phyloP scores from a whole-genome alignment of 2,329 filamentous ascomycete species.

The Anisogramma anomala region DNA sequence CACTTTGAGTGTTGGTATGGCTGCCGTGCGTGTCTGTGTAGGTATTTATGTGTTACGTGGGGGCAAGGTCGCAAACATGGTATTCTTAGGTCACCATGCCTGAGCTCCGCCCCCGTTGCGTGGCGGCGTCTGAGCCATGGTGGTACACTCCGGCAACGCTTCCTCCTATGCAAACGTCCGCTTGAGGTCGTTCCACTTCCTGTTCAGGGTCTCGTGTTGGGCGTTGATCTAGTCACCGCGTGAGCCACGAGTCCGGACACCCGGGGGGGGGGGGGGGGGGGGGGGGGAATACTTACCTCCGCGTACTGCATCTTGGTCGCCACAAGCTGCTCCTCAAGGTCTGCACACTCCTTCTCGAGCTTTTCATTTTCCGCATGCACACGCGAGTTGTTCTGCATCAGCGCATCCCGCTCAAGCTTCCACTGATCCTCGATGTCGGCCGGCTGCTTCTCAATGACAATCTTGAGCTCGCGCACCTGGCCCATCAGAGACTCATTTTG shows the following conservation, averaged over 20 bases:
- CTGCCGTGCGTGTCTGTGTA: too few species aligned
- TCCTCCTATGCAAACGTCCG: conserved; percentile 32
- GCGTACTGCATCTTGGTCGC: conserved; percentile 91
- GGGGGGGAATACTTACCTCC: conserved; percentile 54
- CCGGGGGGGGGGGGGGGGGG: not conserved
- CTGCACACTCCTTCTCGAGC: conserved; percentile 78
- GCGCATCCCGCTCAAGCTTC: conserved; percentile 73
- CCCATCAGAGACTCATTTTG: conserved; percentile 79
- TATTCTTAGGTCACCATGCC: too few species aligned
- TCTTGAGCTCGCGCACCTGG: conserved; percentile 74
- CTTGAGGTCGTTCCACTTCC: conserved; percentile 67
- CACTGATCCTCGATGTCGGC: conserved; percentile 74
- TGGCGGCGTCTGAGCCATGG: not conserved
- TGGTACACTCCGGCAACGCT: not conserved
- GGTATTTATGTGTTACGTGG: too few species aligned
- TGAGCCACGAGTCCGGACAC: conserved; percentile 3
- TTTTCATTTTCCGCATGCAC: conserved; percentile 87
- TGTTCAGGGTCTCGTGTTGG: conserved; percentile 58
- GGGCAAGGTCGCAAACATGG: too few species aligned
- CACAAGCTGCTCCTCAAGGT: conserved; percentile 87
- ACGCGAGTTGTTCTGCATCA: conserved; percentile 85
- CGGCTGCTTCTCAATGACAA: conserved; percentile 81
- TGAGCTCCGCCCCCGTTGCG: too few species aligned
- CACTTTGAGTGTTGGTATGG: not conserved
- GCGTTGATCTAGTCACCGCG: conserved; percentile 48